Evolutionary conservation across 176 grass and related monocot genomes (phyloP).

Genomic region (Cymbopogon citratus): DNA sequence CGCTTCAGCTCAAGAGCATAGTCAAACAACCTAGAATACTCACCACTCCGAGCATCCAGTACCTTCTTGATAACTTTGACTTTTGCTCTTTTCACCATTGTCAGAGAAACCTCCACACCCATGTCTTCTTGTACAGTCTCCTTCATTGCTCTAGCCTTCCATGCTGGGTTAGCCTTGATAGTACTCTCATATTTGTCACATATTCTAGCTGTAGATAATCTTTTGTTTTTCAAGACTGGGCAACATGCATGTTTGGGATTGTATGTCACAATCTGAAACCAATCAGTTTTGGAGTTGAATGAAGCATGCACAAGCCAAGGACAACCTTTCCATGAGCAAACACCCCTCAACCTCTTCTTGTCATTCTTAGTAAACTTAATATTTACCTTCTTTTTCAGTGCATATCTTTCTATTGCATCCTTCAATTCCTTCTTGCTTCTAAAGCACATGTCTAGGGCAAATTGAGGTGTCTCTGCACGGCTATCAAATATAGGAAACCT

Average conservation of each 20-base stretch:
- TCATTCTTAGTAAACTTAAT: not conserved
- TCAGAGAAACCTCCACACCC: not conserved
- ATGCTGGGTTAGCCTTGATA: not conserved
- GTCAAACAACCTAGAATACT: not conserved
- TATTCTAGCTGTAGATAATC: not conserved
- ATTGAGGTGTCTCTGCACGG: too few relatives aligned
- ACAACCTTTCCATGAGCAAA: not conserved
- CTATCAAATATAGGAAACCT: too few relatives aligned
- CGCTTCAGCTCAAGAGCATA: not conserved
- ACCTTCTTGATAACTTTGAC: not conserved
- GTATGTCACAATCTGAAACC: not conserved
- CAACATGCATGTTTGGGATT: not conserved
- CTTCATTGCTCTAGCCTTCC: not conserved
- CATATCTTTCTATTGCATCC: not conserved
- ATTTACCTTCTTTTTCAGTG: not conserved
- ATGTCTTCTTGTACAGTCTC: conserved; percentile 1
- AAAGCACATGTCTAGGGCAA: too few relatives aligned
- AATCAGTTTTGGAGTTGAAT: not conserved
- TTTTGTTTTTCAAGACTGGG: not conserved
- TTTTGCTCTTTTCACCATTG: not conserved
- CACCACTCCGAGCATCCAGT: not conserved
- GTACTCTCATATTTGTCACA: not conserved
- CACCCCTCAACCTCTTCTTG: not conserved
- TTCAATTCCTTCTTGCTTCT: not conserved
- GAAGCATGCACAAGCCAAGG: not conserved